Evolutionary conservation across 768 basidiomycete species (phyloP), one percentile per base, ranked within the genome.

Genomic region (Amanita jacksonii): DNA sequence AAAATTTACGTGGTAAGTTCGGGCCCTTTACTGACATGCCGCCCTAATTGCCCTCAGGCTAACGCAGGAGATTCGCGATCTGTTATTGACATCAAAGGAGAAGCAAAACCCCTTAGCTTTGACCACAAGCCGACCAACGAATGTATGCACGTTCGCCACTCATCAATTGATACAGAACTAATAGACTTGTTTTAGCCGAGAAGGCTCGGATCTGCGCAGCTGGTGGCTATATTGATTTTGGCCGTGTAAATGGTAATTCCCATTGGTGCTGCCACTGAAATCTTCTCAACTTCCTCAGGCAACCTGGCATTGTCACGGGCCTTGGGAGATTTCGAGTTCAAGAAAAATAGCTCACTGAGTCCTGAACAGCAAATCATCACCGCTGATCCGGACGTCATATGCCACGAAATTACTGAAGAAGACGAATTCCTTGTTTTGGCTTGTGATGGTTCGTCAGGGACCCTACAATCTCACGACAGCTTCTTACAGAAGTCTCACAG

Each of bases 291-390:
- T 44, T 48, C 45, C 38, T 22, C 54, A 96, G 93, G 94, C 50
- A 98, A 98, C 59, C 79, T 99, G 45, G 94, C 96, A 0, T 66
- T 98, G 30, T 93, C 93, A 12, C 76, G 96, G 54, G 96, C 96
- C 3, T 67, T 99, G 20, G 96, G 96, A 44, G 96, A 99, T 61
- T 98, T 99, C 60, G 91, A 96, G 51, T 99, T 96, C 74, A 99
- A 99, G 72, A 92, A 94, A 67, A 94, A 93, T 58, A 76, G 77
- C 38, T 63, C 74, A 13, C 62, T 97, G 8, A 62, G 74, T 32
- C 81, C 93, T 13, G 94, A 98, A 64, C 76, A 78, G 39, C 96
- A 99, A 63, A 81, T 93, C 47, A 96, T 99, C 53, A 98, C 96
- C 1, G 77, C 89, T 30, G 78, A 99, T 60, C 96, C 96, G 16